Conservation (phyloP, 2,329 filamentous ascomycete genomes). For the Arthrocladium fulminans region DNA sequence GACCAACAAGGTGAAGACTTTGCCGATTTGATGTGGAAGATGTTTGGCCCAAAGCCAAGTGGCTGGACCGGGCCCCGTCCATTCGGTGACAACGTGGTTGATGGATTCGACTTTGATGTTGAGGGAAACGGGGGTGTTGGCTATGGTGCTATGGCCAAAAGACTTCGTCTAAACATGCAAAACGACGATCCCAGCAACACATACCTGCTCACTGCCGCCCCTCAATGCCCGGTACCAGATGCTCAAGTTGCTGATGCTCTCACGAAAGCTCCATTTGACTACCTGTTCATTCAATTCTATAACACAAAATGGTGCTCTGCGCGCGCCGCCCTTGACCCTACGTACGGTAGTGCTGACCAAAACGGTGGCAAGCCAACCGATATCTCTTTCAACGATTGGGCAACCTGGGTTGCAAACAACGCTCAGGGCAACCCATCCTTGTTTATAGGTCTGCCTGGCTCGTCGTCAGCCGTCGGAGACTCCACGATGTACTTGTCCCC, state of each 20-base stretch:
- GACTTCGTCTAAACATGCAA: constrained; percentile 41
- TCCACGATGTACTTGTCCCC: constrained; percentile 40
- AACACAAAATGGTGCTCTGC: constrained; percentile 46
- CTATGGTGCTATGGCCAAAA: constrained; percentile 52
- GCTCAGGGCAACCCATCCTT: constrained; percentile 29
- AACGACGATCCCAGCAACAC: constrained; percentile 37
- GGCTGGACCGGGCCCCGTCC: constrained; percentile 48
- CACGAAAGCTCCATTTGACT: constrained; percentile 39
- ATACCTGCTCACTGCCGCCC: constrained; percentile 56
- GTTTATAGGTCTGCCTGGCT: constrained; percentile 44
- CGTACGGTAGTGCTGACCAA: constrained; percentile 23
- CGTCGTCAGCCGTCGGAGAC: constrained; percentile 23
- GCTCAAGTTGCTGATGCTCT: constrained; percentile 40
- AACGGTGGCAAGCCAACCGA: constrained; percentile 19
- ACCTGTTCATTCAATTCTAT: constrained; percentile 49
- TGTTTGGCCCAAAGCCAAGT: constrained; percentile 52
- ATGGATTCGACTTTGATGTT: constrained; percentile 72
- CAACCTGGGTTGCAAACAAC: constrained; percentile 29
- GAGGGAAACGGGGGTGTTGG: constrained; percentile 48
- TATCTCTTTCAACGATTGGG: constrained; percentile 43
- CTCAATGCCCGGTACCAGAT: constrained; percentile 61
- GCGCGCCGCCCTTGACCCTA: constrained; percentile 31
- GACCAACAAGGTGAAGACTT: constrained; percentile 43
- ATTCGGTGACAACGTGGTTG: constrained; percentile 54
- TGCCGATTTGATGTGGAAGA: constrained; percentile 59